Conservation (phyloP, 2,329 filamentous ascomycete species). For the Bisporella sp. region DNA sequence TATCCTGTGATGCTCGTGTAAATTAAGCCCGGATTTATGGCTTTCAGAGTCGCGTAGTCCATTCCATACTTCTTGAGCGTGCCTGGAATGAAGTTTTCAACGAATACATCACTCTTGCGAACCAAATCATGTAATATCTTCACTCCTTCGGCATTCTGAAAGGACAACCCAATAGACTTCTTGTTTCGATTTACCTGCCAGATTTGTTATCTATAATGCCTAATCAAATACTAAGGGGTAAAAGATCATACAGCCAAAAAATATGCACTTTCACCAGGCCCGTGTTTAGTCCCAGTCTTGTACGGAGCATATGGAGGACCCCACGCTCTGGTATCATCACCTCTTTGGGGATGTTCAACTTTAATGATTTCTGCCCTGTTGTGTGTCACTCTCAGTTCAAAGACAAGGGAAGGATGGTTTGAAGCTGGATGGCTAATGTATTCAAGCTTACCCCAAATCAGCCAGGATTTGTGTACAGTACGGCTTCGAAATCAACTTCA, state of each 20-base stretch:
- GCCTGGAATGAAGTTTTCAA: conserved; percentile 94
- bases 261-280: conserved; percentile 89
- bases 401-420: neutral
- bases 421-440: neutral
- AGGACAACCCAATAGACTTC: conserved; percentile 86
- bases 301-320: conserved; percentile 89
- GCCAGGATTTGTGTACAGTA: conserved; percentile 97
- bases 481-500: conserved; percentile 49
- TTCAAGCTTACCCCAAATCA: conserved; percentile 67
- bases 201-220: neutral
- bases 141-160: conserved; percentile 76
- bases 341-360: conserved; percentile 84
- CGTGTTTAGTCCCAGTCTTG: conserved; percentile 49
- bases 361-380: conserved; percentile 91
- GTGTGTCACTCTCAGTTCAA: neutral
- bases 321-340: conserved; percentile 94
- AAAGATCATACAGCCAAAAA: conserved; percentile 66
- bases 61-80: conserved; percentile 84
- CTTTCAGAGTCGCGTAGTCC: conserved; percentile 74
- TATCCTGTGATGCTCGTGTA: conserved; percentile 98
- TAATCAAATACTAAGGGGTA: neutral
- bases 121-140: conserved; percentile 81
- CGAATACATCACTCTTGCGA: conserved; percentile 81
- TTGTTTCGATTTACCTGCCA: conserved; percentile 90
- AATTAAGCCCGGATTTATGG: conserved; percentile 79